These are phyloP conservation scores for Pistacia vera DNA, from an alignment of 345 rosid species.

Conservation along the genomic window DNA sequence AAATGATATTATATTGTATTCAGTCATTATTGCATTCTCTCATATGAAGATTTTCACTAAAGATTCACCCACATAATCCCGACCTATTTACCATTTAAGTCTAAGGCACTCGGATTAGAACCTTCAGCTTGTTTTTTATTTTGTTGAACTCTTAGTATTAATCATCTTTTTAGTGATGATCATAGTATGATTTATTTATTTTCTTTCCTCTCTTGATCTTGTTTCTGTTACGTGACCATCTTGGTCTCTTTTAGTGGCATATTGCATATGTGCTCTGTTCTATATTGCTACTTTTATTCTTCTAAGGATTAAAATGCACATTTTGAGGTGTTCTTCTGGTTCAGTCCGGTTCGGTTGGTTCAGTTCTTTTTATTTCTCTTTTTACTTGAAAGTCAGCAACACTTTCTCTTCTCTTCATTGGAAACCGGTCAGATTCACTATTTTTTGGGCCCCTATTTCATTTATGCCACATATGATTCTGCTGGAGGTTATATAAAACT, in stretches of 20 bases:
- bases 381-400: not conserved
- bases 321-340: not conserved
- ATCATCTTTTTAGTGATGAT: not conserved
- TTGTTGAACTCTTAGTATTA: not conserved
- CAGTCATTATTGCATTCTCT: not conserved
- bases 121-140: not conserved
- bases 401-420: not conserved
- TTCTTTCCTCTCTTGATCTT: not conserved
- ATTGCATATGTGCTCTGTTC: not conserved
- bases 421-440: not conserved
- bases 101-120: not conserved
- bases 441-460: not conserved
- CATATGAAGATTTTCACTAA: not conserved
- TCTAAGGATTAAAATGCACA: not conserved
- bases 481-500: not conserved
- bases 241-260: not conserved
- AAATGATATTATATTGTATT: not conserved
- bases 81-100: not conserved
- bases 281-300: not conserved
- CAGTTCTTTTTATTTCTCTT: not conserved
- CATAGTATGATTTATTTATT: not conserved
- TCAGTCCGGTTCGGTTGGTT: too few species aligned
- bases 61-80: not conserved
- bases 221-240: not conserved
- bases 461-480: not conserved